These are phyloP conservation scores for Cucurbitaria berberidis DNA, from an alignment of 2,329 filamentous ascomycete genomes.

Conservation along the genomic window DNA sequence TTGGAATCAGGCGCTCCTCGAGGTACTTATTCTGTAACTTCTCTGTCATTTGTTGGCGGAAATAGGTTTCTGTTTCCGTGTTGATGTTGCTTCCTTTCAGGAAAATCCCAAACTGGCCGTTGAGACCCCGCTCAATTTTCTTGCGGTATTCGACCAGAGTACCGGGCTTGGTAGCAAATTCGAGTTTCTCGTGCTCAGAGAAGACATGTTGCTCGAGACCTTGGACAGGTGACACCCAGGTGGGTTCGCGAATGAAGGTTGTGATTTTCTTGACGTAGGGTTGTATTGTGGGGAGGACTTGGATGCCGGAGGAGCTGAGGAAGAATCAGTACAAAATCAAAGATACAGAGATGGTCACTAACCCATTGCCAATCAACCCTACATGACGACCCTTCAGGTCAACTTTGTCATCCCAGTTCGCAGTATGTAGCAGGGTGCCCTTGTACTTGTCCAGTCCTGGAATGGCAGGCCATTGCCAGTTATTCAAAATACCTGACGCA, in stretches of 20 bases:
- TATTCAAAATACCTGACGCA: constrained; percentile 58
- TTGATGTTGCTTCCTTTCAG: constrained; percentile 52
- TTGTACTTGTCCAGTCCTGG: constrained; percentile 59
- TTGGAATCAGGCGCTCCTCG: constrained; percentile 43
- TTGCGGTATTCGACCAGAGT: constrained; percentile 52
- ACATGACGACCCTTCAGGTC: constrained; percentile 58
- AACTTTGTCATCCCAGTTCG: constrained; percentile 60
- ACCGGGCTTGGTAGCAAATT: constrained; percentile 52
- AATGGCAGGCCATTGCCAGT: constrained; percentile 60
- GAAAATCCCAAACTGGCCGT: constrained; percentile 57
- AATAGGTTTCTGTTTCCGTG: constrained; percentile 50
- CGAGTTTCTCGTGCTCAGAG: constrained; percentile 48
- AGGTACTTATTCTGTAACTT: constrained; percentile 43
- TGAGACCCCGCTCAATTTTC: constrained; percentile 54
- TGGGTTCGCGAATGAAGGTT: constrained; percentile 59
- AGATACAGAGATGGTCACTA: not conserved
- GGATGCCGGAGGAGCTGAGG: constrained; percentile 60
- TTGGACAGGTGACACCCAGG: constrained; percentile 57
- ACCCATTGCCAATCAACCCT: constrained; percentile 61
- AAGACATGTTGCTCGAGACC: constrained; percentile 55
- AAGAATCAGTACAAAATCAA: constrained; percentile 7
- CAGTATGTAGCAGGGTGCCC: constrained; percentile 62
- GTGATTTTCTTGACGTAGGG: constrained; percentile 53
- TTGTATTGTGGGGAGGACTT: constrained; percentile 59
- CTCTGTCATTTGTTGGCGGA: constrained; percentile 56